Evolutionary conservation across 23 red algal species (phyloP), one percentile per base, ranked within the genome.

Genomic region (Gracilariopsis chorda): DNA sequence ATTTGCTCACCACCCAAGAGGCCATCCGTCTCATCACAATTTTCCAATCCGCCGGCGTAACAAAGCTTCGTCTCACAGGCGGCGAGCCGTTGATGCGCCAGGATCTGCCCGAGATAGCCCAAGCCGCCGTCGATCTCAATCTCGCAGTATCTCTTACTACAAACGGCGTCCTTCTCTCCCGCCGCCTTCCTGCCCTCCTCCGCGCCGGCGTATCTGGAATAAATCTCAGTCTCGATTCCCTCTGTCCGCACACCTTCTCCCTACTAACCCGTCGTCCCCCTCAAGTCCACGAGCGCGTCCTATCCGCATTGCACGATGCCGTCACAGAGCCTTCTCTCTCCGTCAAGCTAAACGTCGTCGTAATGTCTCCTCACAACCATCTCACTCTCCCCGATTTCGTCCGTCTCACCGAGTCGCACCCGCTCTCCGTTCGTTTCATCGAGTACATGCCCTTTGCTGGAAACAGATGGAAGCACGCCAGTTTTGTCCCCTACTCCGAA

Each of bases 401-500:
- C 37, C 51, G 86, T 4, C 60, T 94, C 27, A 83, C 86, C 2
- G 90, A 80, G 59, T 25, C 88, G 33, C 44, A 58, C 21, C 47
- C 82, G 11, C 35, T 91, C 7, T 89, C 80, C 42, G 86, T 98
- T 30, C 92, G 96, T 25, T 98, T 98, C 57, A 98, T 98, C 60
- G 96, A 98, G 90, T 98, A 93, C 51, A 98, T 98, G 96, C 96
- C 96, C 21, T 98, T 98, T 77, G 92, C 87, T 43, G 96, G 96
- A 3, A 98, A 98, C 73, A 17, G 44, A 2, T 98, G 96, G 96
- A 35, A 42, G 39, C 20, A 68, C 8, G 42, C 27, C 14, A 74
- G 59, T 2, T 95, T 98, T 35, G 84, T 98, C 10, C 63, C 92
- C 23, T 98, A 93, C 90, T 86, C 88, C 4, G 92, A 95, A 43